Evolutionary conservation across 306 rosid species (phyloP).

Genomic region (Prunus armeniaca): DNA sequence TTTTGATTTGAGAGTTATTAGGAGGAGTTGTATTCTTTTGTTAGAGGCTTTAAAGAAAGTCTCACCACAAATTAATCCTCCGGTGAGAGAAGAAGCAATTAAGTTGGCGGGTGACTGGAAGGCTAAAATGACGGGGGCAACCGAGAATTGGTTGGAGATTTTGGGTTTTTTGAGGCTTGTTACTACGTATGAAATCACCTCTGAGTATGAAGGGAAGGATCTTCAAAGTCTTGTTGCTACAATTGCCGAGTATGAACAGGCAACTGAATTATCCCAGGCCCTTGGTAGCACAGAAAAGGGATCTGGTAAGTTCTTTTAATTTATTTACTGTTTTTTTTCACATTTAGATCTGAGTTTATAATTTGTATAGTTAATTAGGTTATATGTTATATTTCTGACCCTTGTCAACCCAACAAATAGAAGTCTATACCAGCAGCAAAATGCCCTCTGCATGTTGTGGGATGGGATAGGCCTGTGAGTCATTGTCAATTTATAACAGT

Average conservation of each 20-base stretch:
- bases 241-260: slow-evolving; percentile 26
- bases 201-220: slow-evolving; percentile 27
- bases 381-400: neutral
- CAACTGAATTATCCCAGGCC: slow-evolving; percentile 21
- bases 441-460: neutral
- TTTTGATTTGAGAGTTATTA: slow-evolving; percentile 11
- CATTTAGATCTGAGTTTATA: neutral
- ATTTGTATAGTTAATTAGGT: neutral
- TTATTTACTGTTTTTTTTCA: neutral
- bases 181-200: slow-evolving; percentile 30
- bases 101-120: slow-evolving; percentile 45
- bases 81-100: slow-evolving; percentile 38
- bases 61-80: slow-evolving; percentile 29
- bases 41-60: slow-evolving; percentile 32
- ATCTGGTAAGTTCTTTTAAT: slow-evolving; percentile 30
- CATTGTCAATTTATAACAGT: neutral
- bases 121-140: slow-evolving; percentile 18
- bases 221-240: slow-evolving; percentile 18
- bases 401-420: neutral
- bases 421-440: neutral
- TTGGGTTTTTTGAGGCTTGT: slow-evolving; percentile 44
- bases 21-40: slow-evolving; percentile 38
- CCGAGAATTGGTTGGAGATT: slow-evolving; percentile 30
- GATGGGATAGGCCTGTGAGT: neutral
- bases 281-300: slow-evolving; percentile 22